Evolutionary conservation across 805 yeast species (phyloP), one percentile per base, ranked within the genome.

Genomic region (Ogataea nonfermentans): DNA sequence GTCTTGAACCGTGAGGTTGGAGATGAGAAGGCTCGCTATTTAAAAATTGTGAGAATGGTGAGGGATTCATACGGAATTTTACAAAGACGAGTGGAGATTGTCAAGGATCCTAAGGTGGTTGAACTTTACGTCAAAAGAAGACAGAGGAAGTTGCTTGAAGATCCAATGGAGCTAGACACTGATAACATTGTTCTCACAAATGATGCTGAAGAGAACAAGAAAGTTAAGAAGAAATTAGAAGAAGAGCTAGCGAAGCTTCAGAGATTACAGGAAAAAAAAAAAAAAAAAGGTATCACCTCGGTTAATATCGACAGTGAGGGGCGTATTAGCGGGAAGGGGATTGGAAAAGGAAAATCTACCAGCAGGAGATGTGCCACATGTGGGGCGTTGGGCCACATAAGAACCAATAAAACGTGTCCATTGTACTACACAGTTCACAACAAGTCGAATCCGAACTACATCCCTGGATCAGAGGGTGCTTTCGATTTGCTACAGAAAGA

Each of bases 301-400:
- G 61, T 61, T 11, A 62, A 62, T 35, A 55, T 61, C 33, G 67
- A 63, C 41, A 52, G 61, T 34, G 65, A 62, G 34, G 65, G 67
- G 6, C 51, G 68, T 30, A 48, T 74, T 29, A 74, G 78, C 24
- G 84, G 81, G n/a, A 81, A 79, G 50, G 84, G 85, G 16, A 76
- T 76, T 29, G 87, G 86, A 22, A 83, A 83, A 53, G 84, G 84
- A 23, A 81, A 81, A 53, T 72, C 81, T 22, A 79, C 78, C 4
- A 81, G 84, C 7, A 71, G 99, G 59, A 78, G 87, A 56, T 91
- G 99, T 66, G 90, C 95, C 3, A 83, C 93, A 0, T 91, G 99
- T 71, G 98, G 98, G 15, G 93, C 91, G 9, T 73, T 85, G 47
- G 99, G 98, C 0, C 99, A 91, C 61, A 91, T 91, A 46, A 76